Conservation (phyloP, 139 green algal species). For the Coelastrella sp. region DNA sequence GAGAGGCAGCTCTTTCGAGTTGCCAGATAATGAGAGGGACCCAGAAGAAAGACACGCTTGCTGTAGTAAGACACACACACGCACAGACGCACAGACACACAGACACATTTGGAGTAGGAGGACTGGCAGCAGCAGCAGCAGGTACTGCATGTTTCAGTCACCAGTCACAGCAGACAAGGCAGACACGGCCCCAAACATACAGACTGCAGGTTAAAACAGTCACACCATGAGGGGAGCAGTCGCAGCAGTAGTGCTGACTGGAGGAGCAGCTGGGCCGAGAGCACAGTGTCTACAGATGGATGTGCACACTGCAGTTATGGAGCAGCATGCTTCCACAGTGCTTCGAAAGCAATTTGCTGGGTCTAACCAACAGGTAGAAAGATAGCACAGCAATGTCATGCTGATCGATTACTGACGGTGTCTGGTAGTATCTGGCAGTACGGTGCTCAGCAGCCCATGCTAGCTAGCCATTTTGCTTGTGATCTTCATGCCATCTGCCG, state of each 20-base stretch:
- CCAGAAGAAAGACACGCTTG: conserved; percentile 87
- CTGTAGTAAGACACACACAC: conserved; percentile 51
- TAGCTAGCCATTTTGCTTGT: no score
- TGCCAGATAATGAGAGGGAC: conserved; percentile 93
- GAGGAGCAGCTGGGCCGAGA: not conserved
- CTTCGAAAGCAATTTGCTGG: not conserved
- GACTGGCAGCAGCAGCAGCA: not conserved
- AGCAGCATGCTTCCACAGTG: not conserved
- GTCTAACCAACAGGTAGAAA: not conserved
- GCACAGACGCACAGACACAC: not conserved
- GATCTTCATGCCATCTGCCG: no score
- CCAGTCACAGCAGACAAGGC: no score
- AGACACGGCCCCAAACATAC: not conserved
- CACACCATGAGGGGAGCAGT: no score
- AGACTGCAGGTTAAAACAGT: not conserved
- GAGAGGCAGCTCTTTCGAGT: conserved; percentile 83
- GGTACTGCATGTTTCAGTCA: not conserved
- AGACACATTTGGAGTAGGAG: not conserved
- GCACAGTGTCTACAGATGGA: not conserved
- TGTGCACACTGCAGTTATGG: not conserved
- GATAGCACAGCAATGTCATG: no score
- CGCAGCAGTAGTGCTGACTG: not conserved
- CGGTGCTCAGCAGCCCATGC: no score
- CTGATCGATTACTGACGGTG: no score
- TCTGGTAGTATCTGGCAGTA: no score